Evolutionary conservation across 257 asterid species (phyloP).

Genomic region (Solanum ossicruentum): DNA sequence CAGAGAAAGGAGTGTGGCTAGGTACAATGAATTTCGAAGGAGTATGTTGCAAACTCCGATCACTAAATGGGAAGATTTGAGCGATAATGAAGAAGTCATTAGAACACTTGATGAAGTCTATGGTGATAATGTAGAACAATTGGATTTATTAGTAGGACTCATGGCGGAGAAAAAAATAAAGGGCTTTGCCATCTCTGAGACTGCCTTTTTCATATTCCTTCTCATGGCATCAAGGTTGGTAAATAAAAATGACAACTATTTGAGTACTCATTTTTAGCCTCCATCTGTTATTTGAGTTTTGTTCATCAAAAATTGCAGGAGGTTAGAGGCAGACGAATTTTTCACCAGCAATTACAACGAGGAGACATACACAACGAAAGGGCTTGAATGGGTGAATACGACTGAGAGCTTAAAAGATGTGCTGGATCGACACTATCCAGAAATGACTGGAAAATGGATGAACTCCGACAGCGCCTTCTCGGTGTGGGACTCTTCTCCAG

Average conservation of each 20-base stretch:
- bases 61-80: conserved; percentile 52
- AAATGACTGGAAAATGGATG: conserved; percentile 55
- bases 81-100: conserved; percentile 34
- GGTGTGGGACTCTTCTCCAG: conserved; percentile 47
- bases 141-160: conserved; percentile 44
- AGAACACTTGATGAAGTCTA: conserved; percentile 27
- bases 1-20: conserved; percentile 46
- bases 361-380: conserved; percentile 41
- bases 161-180: conserved; percentile 45
- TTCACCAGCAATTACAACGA: conserved; percentile 47
- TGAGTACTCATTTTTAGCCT: no score
- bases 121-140: conserved; percentile 36
- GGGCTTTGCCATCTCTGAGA: conserved; percentile 59
- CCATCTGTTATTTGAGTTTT: no score
- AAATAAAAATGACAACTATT: neutral
- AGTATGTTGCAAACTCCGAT: conserved; percentile 34
- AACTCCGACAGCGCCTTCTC: conserved; percentile 51
- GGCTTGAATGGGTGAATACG: conserved; percentile 52
- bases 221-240: conserved; percentile 47
- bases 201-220: conserved; percentile 46
- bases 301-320: no score
- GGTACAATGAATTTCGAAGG: conserved; percentile 55
- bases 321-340: no score
- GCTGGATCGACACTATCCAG: conserved; percentile 41
- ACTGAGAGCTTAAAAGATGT: conserved; percentile 49